A percentile compares a stretch with the other conserved stretches of the same genome.
These are phyloP conservation scores for Talaromyces liani DNA, from an alignment of 495 filamentous ascomycete genomes.

Conservation along the genomic window DNA sequence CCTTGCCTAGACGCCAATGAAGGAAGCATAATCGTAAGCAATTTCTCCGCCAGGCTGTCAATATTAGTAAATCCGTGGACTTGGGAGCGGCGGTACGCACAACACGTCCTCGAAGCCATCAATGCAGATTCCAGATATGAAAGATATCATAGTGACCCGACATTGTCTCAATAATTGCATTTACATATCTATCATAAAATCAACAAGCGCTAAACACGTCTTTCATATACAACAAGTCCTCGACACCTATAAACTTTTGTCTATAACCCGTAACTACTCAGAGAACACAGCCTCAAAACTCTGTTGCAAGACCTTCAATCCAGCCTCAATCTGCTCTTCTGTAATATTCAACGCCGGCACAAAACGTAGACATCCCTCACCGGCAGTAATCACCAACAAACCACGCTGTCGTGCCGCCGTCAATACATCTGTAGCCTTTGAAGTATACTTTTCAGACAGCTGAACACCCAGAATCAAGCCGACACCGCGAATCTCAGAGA, in stretches of 20 bases:
- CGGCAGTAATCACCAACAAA: slow-evolving; percentile 83
- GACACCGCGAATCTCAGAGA: slow-evolving; percentile 71
- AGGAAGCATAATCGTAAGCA: too few relatives aligned
- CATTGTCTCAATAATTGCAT: too few relatives aligned
- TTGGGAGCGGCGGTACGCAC: too few relatives aligned
- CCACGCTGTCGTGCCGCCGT: slow-evolving; percentile 83
- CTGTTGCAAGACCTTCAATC: slow-evolving; percentile 66
- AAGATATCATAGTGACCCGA: too few relatives aligned
- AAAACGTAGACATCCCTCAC: slow-evolving; percentile 80
- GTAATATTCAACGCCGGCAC: slow-evolving; percentile 75
- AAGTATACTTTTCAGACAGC: slow-evolving; percentile 58
- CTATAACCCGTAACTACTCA: not conserved
- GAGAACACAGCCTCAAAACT: slow-evolving; percentile 5
- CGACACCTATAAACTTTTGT: not conserved
- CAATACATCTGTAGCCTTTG: slow-evolving; percentile 53
- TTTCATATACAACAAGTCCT: not conserved
- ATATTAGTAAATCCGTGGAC: too few relatives aligned
- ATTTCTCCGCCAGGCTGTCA: too few relatives aligned
- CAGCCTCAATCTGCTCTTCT: slow-evolving; percentile 67
- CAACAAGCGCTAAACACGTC: not conserved
- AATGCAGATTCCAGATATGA: too few relatives aligned
- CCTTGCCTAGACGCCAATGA: too few relatives aligned
- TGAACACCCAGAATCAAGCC: slow-evolving; percentile 85
- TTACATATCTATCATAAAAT: not conserved
- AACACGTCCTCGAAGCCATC: too few relatives aligned